phyloP scores from a whole-genome alignment of 1,284 basidiomycete genomes.

The Pseudozyma hubeiensis region DNA sequence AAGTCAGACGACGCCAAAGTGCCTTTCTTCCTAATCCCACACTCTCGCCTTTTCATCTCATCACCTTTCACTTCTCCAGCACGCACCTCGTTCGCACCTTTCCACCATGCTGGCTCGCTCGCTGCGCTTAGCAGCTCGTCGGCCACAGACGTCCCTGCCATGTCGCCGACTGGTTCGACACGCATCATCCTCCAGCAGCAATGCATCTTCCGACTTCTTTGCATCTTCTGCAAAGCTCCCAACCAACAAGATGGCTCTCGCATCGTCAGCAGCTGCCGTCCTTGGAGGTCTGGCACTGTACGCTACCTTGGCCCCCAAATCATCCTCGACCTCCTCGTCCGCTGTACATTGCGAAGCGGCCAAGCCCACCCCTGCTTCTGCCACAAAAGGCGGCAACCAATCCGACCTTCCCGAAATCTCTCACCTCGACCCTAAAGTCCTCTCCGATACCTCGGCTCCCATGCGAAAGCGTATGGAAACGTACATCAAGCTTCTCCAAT shows the following conservation, averaged over 20 bases:
- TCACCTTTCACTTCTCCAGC: not conserved
- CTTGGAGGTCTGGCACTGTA: conserved; percentile 24
- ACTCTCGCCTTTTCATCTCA: not conserved
- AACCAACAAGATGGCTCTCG: conserved; percentile 9
- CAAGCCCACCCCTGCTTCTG: conserved; percentile 35
- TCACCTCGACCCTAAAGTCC: conserved; percentile 50
- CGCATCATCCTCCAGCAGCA: conserved; percentile 17
- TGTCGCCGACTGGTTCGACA: conserved; percentile 16
- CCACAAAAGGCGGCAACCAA: conserved; percentile 47
- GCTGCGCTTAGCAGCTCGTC: conserved; percentile 23
- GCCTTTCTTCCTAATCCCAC: not conserved
- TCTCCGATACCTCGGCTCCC: conserved; percentile 53
- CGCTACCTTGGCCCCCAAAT: conserved; percentile 4
- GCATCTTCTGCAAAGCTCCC: conserved; percentile 8
- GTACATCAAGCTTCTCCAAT: conserved; percentile 84
- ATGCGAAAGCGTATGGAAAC: conserved; percentile 79
- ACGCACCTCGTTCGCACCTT: not conserved
- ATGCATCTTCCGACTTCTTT: conserved; percentile 10
- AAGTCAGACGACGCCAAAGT: not conserved
- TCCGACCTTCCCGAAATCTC: conserved; percentile 62
- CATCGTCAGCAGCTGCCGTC: conserved; percentile 21
- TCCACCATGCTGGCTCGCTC: conserved; percentile 29
- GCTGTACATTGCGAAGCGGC: conserved; percentile 36
- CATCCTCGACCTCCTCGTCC: conserved; percentile 7
- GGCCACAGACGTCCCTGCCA: conserved; percentile 8